Percentiles rank a stretch among this genome's conserved stretches.
Evolutionary conservation across 2,329 filamentous ascomycete genomes (phyloP).

Genomic region (Cercospora sojina): DNA sequence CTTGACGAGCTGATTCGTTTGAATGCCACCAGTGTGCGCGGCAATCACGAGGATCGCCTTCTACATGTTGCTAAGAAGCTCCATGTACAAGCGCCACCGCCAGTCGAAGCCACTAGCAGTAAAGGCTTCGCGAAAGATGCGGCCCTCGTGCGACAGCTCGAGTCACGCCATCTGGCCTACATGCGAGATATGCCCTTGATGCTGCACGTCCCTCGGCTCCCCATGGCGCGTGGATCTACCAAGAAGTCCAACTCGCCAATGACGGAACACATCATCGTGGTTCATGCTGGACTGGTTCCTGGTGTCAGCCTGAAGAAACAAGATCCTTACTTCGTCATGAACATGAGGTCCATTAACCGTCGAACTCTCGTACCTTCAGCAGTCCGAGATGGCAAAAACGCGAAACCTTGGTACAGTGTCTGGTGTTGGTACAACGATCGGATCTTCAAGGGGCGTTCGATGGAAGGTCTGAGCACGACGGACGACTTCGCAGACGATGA

Average conservation of each 20-base stretch:
- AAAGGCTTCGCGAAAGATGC: conserved; percentile 32
- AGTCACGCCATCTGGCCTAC: conserved; percentile 35
- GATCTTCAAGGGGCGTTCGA: conserved; percentile 28
- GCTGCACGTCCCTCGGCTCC: conserved; percentile 37
- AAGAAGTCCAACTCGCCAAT: conserved; percentile 58
- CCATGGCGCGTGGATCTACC: conserved; percentile 25
- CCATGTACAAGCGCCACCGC: not conserved
- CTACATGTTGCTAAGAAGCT: conserved; percentile 51
- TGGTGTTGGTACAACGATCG: conserved; percentile 40
- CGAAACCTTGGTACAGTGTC: conserved; percentile 34
- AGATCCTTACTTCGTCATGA: conserved; percentile 82
- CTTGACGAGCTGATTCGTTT: conserved; percentile 71
- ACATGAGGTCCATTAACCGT: conserved; percentile 77
- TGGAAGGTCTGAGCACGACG: conserved; percentile 20
- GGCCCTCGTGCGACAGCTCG: conserved; percentile 32
- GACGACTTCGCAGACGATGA: conserved; percentile 12
- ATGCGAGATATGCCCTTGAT: conserved; percentile 40
- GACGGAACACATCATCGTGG: conserved; percentile 60
- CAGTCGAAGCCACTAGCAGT: conserved; percentile 20
- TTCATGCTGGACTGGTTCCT: conserved; percentile 83
- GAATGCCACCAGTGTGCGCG: conserved; percentile 77
- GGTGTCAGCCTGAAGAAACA: conserved; percentile 67
- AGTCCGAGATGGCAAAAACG: conserved; percentile 28
- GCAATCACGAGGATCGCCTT: conserved; percentile 88
- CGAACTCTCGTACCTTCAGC: conserved; percentile 59